Evolutionary conservation across 306 rosid species (phyloP), one percentile per base, ranked within the genome.

Genomic region (Purshia tridentata): DNA sequence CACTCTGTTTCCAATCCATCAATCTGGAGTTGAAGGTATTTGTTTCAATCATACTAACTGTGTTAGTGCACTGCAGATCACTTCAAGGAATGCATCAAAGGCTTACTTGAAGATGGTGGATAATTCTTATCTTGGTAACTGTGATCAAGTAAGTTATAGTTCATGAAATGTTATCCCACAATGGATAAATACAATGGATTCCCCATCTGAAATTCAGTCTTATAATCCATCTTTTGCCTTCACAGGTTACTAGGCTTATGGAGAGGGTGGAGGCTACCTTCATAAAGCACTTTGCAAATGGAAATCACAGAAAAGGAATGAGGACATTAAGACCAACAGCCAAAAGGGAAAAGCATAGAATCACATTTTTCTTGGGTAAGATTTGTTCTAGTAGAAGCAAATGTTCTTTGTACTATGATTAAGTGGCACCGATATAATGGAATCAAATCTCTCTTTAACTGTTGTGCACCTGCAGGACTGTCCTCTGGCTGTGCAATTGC

Each of bases 31-130:
- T 42, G 40, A 20, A 50, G 67, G 6, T 67, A 53, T 29, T 48
- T 53, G 56, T 66, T 75, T 55, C 19, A 4, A 10, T 54, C 29
- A 39, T 42, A 20, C 56, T 77, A 42, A 68, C 61, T 35, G 37
- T 69, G 46, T 35, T 23, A 10, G 11, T 73, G 41, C 84, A 10
- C 11, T 73, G 41, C 84, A 88, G 92, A 70, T 89, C 22, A 72
- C 85, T 56, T 77, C 82, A 23, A 83, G 91, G 77, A 75, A 80
- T 80, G 96, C 91, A 13, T 83, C 93, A 40, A 84, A 75, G 69
- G 80, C 67, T 54, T 88, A 89, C 83, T 79, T 84, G 86, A 82
- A 88, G 67, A 86, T 86, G 93, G 87, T 92, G 78, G 91, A 89
- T 50, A 75, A 37, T 58, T 89, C 97, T 39, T 81, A 74, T 78